A percentile compares a stretch with the other conserved stretches of the same genome.
These are phyloP conservation scores for Linnemannia zychae DNA, from an alignment of 192 early-diverging fungal genomes.

Conservation along the genomic window DNA sequence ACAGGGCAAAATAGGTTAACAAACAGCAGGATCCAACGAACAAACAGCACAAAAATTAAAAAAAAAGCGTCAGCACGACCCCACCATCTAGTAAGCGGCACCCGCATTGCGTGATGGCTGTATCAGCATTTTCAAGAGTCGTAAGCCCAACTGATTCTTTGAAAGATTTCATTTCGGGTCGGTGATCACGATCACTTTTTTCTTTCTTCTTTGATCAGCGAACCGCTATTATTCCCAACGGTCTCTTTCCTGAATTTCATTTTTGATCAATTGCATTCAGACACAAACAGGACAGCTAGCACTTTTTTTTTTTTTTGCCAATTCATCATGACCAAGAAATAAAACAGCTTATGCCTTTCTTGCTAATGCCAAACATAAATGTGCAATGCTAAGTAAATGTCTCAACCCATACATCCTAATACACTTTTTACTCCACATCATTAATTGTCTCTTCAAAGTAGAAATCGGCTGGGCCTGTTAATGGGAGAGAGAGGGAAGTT, in stretches of 20 bases:
- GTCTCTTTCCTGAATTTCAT: not conserved
- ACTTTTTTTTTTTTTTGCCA: too few relatives aligned
- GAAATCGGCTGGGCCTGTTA: not conserved
- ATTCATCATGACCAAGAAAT: not conserved
- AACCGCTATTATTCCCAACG: not conserved
- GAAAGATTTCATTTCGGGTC: conserved; percentile 2
- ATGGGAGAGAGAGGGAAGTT: not conserved
- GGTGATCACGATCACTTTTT: conserved; percentile 2
- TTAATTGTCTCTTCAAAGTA: not conserved
- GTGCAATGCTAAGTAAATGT: too few relatives aligned
- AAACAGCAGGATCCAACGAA: not conserved
- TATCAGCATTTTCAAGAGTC: too few relatives aligned
- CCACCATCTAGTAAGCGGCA: not conserved
- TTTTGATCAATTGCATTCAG: not conserved
- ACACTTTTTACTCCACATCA: not conserved
- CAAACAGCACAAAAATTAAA: not conserved
- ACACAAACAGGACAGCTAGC: too few relatives aligned
- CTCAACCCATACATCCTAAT: not conserved
- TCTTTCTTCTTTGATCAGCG: not conserved
- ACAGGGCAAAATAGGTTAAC: not conserved
- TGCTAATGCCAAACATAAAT: not conserved
- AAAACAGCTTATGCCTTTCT: not conserved
- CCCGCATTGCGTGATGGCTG: not conserved
- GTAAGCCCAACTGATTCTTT: not conserved
- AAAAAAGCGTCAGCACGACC: not conserved